These are phyloP conservation scores for Chaetomidium leptoderma DNA, from an alignment of 495 filamentous ascomycete species.

Conservation along the genomic window DNA sequence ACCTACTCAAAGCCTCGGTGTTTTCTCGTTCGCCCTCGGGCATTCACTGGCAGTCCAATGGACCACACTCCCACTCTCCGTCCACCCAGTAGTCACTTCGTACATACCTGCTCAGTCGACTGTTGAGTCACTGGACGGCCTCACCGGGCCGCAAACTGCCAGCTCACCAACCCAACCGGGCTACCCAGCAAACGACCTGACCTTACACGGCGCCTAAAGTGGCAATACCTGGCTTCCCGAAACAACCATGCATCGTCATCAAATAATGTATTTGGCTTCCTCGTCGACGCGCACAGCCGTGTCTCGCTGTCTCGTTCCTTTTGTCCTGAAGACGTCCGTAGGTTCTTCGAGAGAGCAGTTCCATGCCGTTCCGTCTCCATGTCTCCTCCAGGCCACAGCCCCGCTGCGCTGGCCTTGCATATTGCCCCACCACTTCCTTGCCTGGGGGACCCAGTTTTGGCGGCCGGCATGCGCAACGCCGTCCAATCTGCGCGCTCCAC, in stretches of 20 bases:
- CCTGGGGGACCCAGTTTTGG: constrained; percentile 22
- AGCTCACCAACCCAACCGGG: constrained; percentile 11
- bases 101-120: no score
- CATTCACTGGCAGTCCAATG: no score
- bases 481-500: constrained; percentile 34
- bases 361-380: no score
- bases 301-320: constrained; percentile 8
- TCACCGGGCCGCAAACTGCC: neutral
- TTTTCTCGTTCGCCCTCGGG: no score
- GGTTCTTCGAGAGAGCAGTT: neutral
- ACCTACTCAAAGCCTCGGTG: no score
- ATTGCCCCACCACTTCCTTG: constrained; percentile 25
- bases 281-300: neutral
- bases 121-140: neutral
- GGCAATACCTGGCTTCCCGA: constrained; percentile 14
- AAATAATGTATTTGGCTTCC: neutral
- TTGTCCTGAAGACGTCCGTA: constrained; percentile 2
- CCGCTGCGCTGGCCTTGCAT: constrained; percentile 38
- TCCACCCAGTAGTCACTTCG: no score
- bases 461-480: constrained; percentile 13
- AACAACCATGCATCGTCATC: constrained; percentile 20
- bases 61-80: no score
- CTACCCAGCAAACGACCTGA: constrained; percentile 7
- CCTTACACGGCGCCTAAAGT: constrained; percentile 5
- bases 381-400: constrained; percentile 3